Evolutionary conservation across 768 basidiomycete genomes (phyloP).

Genomic region (Neoboletus magnificus): DNA sequence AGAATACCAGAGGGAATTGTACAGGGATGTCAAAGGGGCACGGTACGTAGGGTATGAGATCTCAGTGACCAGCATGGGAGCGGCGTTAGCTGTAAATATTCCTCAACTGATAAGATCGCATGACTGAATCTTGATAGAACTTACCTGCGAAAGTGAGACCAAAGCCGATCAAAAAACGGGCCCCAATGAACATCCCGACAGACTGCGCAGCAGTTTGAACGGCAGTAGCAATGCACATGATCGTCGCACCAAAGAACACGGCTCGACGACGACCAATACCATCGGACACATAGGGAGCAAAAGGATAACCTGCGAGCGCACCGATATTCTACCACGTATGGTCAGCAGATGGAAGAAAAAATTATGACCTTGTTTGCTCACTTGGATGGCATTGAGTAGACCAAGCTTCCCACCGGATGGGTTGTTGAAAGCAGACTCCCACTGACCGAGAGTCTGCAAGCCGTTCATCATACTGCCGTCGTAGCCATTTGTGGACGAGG

Average conservation of each 20-base stretch:
- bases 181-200: constrained; percentile 76
- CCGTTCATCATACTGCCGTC: constrained; percentile 82
- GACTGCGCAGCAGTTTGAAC: constrained; percentile 71
- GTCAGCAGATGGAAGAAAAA: neutral
- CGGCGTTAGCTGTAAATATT: constrained; percentile 52
- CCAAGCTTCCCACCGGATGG: constrained; percentile 60
- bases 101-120: neutral
- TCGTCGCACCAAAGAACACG: constrained; percentile 64
- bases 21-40: constrained; percentile 70
- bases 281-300: constrained; percentile 71
- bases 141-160: constrained; percentile 67
- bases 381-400: constrained; percentile 73
- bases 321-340: constrained; percentile 57
- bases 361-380: constrained; percentile 20
- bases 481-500: constrained; percentile 72
- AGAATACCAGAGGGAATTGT: constrained; percentile 86
- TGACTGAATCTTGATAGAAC: constrained; percentile 7
- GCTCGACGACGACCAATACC: constrained; percentile 64
- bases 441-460: constrained; percentile 63
- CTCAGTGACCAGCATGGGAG: constrained; percentile 83
- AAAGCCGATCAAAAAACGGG: constrained; percentile 76
- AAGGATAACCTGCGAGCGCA: constrained; percentile 60
- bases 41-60: constrained; percentile 84
- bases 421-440: constrained; percentile 57
- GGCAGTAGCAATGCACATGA: constrained; percentile 67